These are phyloP conservation scores for Kuraishia molischiana DNA, from an alignment of 805 yeast species.

Conservation along the genomic window DNA sequence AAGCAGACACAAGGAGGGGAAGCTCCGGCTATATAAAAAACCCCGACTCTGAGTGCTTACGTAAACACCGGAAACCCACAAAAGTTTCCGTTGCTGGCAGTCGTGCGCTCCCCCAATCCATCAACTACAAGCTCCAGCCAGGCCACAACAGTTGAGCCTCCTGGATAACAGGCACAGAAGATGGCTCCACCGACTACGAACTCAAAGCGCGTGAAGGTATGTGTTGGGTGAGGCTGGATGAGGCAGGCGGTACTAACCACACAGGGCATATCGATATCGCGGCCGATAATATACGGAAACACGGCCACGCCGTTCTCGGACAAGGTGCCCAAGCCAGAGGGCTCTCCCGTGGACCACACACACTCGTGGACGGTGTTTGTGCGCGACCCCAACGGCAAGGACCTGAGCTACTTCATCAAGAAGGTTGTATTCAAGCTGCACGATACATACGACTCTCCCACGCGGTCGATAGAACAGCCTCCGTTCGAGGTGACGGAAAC, in stretches of 20 bases:
- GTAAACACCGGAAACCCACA: too few species aligned
- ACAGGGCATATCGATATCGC: conserved; percentile 54
- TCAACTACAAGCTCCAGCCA: too few species aligned
- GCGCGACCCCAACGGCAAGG: conserved; percentile 71
- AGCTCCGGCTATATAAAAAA: too few species aligned
- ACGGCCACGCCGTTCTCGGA: conserved; percentile 57
- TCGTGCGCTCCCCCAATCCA: too few species aligned
- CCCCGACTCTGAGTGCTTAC: too few species aligned
- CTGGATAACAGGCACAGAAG: too few species aligned
- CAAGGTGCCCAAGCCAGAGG: conserved; percentile 37
- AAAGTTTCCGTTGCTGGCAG: too few species aligned
- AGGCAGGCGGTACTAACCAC: neutral
- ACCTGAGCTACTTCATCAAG: conserved; percentile 71
- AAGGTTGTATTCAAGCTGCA: conserved; percentile 92
- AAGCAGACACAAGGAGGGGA: neutral
- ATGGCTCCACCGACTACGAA: conserved; percentile 23
- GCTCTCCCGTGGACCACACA: conserved; percentile 82
- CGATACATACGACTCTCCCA: conserved; percentile 83
- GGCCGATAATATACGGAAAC: conserved; percentile 80
- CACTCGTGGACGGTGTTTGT: conserved; percentile 95
- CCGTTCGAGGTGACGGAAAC: conserved; percentile 95
- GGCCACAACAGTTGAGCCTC: too few species aligned
- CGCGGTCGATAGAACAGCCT: conserved; percentile 80
- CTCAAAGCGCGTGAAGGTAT: conserved; percentile 19
- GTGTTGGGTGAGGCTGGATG: too few species aligned